Percentiles rank a stretch among this genome's conserved stretches.
These are phyloP conservation scores for Ceratocystis eucalypticola DNA, from an alignment of 2,329 filamentous ascomycete genomes.

Conservation along the genomic window DNA sequence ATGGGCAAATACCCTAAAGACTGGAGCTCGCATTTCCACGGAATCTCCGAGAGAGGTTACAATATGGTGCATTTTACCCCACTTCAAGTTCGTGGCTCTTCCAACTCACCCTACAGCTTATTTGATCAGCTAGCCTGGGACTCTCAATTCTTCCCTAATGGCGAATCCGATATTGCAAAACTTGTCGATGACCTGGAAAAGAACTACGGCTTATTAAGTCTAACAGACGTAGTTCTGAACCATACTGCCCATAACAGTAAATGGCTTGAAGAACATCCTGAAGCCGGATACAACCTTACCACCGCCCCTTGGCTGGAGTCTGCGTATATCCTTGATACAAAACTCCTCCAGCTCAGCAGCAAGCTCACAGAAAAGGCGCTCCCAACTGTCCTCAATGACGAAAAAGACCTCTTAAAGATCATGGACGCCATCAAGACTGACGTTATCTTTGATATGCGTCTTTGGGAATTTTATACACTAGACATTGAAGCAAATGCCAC, in stretches of 20 bases:
- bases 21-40: conserved; percentile 78
- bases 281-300: conserved; percentile 84
- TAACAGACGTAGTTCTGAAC: conserved; percentile 96
- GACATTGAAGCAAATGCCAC: conserved; percentile 62
- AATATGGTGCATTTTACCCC: conserved; percentile 99
- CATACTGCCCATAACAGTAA: conserved; percentile 92
- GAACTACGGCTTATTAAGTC: conserved; percentile 67
- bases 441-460: conserved; percentile 59
- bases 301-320: conserved; percentile 70
- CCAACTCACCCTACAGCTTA: conserved; percentile 94
- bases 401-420: conserved; percentile 61
- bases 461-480: conserved; percentile 91
- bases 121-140: conserved; percentile 89
- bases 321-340: conserved; percentile 47
- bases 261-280: conserved; percentile 89
- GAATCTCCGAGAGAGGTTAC: conserved; percentile 83
- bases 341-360: conserved; percentile 60
- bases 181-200: conserved; percentile 72
- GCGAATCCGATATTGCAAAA: conserved; percentile 65
- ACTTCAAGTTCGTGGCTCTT: conserved; percentile 71
- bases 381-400: conserved; percentile 56
- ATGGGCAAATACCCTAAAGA: conserved; percentile 85
- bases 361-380: conserved; percentile 58
- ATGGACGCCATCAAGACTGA: conserved; percentile 75
- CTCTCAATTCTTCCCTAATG: conserved; percentile 63